A percentile compares a stretch with the other conserved stretches of the same genome.
Conservation (phyloP, 2,329 filamentous ascomycete species). For the Graphilbum ipis-grandicollis region DNA sequence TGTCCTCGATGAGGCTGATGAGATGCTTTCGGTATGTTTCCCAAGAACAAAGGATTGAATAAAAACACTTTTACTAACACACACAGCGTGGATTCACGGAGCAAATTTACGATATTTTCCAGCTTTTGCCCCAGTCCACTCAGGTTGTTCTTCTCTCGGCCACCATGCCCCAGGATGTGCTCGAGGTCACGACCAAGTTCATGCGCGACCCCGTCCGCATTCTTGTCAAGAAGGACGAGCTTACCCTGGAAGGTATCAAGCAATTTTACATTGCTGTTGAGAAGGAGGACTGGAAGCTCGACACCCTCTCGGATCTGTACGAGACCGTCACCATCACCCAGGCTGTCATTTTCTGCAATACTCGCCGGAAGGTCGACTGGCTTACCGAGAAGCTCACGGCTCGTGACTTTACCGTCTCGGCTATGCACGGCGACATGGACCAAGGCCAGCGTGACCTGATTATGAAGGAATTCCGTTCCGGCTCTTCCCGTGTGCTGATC, state of each 20-base stretch:
- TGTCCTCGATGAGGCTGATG: conserved; percentile 96
- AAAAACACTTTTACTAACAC: conserved; percentile 16
- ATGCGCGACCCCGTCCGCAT: conserved; percentile 99
- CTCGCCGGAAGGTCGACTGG: conserved; percentile 99
- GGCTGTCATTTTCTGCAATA: conserved; percentile 99
- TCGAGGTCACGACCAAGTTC: conserved; percentile 99
- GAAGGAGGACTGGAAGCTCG: conserved; percentile 99
- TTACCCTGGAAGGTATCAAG: conserved; percentile 99
- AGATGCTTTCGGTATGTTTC: conserved; percentile 76
- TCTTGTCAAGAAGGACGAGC: conserved; percentile 98
- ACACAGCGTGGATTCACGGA: conserved; percentile 87
- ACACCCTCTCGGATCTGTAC: conserved; percentile 96
- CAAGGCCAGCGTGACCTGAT: conserved; percentile 95
- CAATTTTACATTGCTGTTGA: conserved; percentile 99
- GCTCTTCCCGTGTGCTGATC: conserved; percentile 95
- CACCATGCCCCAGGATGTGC: conserved; percentile 97
- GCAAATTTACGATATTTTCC: conserved; percentile 99
- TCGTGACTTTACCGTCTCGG: conserved; percentile 97
- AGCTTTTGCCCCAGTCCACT: conserved; percentile 91
- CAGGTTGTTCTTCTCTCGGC: conserved; percentile 97
- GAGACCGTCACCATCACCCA: conserved; percentile 99
- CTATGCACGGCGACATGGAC: conserved; percentile 99
- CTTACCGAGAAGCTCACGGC: conserved; percentile 97
- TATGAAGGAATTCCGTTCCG: conserved; percentile 99
- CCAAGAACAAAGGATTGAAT: background rate